These are phyloP conservation scores for Blastocystis hominis DNA, from an alignment of 352 stramenopile genomes.

Conservation along the genomic window DNA sequence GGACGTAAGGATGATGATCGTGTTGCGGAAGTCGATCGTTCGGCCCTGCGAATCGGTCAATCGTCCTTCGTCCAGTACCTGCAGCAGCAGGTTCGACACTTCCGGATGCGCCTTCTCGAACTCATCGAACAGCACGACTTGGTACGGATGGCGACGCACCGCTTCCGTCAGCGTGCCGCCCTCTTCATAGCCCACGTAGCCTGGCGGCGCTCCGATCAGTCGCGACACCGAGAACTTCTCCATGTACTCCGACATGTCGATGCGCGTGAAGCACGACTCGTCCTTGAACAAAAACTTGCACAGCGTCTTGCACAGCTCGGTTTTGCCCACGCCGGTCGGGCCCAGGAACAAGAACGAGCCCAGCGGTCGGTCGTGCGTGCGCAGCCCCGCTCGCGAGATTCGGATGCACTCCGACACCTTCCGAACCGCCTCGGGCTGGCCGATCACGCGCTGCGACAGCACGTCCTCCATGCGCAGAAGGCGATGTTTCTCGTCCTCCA, in stretches of 20 bases:
- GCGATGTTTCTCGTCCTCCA: constrained; percentile 84
- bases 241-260: constrained; percentile 95
- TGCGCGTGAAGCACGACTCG: constrained; percentile 81
- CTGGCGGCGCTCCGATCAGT: constrained; percentile 79
- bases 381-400: constrained; percentile 80
- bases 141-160: constrained; percentile 81
- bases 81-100: constrained; percentile 88
- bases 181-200: constrained; percentile 84
- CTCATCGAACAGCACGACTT: constrained; percentile 89
- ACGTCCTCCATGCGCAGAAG: constrained; percentile 83
- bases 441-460: constrained; percentile 79
- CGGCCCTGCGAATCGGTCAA: constrained; percentile 87
- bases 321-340: constrained; percentile 82
- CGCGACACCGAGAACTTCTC: constrained; percentile 84
- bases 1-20: constrained; percentile 89
- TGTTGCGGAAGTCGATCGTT: constrained; percentile 90
- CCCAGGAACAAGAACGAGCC: constrained; percentile 87
- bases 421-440: constrained; percentile 77
- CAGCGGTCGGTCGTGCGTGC: constrained; percentile 84
- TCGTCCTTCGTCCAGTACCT: constrained; percentile 79
- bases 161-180: constrained; percentile 87
- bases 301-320: constrained; percentile 87
- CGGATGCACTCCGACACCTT: constrained; percentile 80
- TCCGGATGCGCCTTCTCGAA: constrained; percentile 92
- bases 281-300: constrained; percentile 87